Base-by-base conservation (phyloP, 352 stramenopile species). In the Phytopythium delawarense region DNA sequence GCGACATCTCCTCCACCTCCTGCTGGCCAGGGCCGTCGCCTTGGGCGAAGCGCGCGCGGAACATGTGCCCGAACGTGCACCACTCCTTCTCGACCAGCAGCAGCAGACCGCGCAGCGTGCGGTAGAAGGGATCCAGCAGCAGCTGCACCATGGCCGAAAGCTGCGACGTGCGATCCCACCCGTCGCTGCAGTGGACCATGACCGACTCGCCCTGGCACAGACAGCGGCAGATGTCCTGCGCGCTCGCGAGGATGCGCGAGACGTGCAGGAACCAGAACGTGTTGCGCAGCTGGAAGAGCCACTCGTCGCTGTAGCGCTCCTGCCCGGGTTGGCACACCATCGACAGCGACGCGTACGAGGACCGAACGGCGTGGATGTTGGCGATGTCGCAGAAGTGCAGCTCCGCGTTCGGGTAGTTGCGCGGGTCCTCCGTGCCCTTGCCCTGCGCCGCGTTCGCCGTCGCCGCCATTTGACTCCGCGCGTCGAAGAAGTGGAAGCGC, bases 1-100 rank as follows among this genome's bases (percentile, higher is more conserved):
- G 98, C 46, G 97, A 99, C 56, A 98, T 87, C 70, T 99, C 94
- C 63, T 98, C 94, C 34, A 99, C 86, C 64, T 99, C 95, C 66
- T 96, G 87, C 45, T 97, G 90, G 9, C 91, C 89, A 7, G 91
- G 92, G 15, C 87, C 81, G 74, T 99, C 91, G n/a, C 97, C 96
- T 67, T 99, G 96, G 4, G 90, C 96, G 67, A 92, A 98, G 9
- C 98, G 85, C n/a, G 88, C 87, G 40, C 98, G 95, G 69, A 99
- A 99, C 58, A 98, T 97, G 83, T 99, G 97, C 0, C 98, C 98
- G 74, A 99, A 99, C 12, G 89, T 94, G 68, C 97, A 97, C 92
- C 98, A 99, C 63, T 99, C 98, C 71, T 99, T 99, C 76, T 99
- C 97, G 21, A 99, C 89, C 15, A 99, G 72, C 51, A 92, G 83